Evolutionary conservation across 2,329 filamentous ascomycete genomes (phyloP), one percentile per base, ranked within the genome.

Genomic region (Aaosphaeria arxii): DNA sequence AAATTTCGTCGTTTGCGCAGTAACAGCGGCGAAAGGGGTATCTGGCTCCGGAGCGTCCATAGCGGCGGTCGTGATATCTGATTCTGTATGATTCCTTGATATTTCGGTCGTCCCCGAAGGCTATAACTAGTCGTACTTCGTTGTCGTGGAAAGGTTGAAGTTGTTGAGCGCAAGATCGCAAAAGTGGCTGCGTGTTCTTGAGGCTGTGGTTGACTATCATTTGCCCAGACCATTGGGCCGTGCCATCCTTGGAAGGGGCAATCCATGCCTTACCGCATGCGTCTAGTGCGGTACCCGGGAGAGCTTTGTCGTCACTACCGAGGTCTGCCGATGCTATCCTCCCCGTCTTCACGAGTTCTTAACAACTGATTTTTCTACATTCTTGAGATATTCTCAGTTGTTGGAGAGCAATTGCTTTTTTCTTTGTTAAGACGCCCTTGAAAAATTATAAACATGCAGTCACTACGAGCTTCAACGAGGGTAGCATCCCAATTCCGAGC

Each of bases 41-140:
- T 96, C 90, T 54, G 89, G 86, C 77, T 95, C 90, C 53, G 86
- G 81, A 63, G 85, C 85, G 77, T 96, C 90, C 91, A 96, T 96
- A 9, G 36, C 54, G 43, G 53, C 35, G 52, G 33, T 7, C 36
- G 42, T 24, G 17, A 24, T 17, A 38, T 36, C n/a, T 9, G 33
- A 36, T 13, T 13, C 9, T 36, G 9, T 36, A 36, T 13, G 9
- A 9, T 36, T 36, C 33, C 33, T 13, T 36, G 3, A 9, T 36
- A 9, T 36, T 2, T 24, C 17, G 17, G 17, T 24, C 17, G 17
- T 24, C 17, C 17, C 17, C 17, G 17, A 24, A 24, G 17, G 17
- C 17, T 24, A 24, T 24, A 24, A 24, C 17, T 24, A 24, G 17
- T 24, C 17, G 17, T 24, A 24, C 33, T 36, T 35, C 9, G 41